Evolutionary conservation across 192 early-diverging fungal species (phyloP).

Genomic region (Coemansia sp.): DNA sequence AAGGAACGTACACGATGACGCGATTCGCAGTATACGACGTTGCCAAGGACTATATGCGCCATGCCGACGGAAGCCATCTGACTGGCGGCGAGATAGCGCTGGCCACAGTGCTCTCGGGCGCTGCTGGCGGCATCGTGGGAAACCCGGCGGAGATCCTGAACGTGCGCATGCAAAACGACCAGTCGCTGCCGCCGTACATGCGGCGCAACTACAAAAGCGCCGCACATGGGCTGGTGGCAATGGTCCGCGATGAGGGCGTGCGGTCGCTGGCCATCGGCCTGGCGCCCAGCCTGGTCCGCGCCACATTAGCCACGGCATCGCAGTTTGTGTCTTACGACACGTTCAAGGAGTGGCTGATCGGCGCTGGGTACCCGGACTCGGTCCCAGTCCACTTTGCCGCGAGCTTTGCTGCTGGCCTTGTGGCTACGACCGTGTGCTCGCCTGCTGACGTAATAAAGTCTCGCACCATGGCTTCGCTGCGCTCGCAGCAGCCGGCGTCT

Average conservation of each 20-base stretch:
- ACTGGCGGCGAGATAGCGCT: slow-evolving; percentile 8
- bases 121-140: slow-evolving; percentile 67
- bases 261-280: slow-evolving; percentile 83
- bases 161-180: slow-evolving; percentile 85
- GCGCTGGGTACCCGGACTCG: slow-evolving; percentile 63
- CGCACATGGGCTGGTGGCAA: slow-evolving; percentile 66
- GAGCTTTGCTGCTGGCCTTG: slow-evolving; percentile 72
- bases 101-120: slow-evolving; percentile 40
- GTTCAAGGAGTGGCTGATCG: slow-evolving; percentile 68
- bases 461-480: slow-evolving; percentile 70
- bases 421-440: slow-evolving; percentile 79
- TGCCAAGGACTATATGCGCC: slow-evolving; percentile 23
- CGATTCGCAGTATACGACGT: slow-evolving; percentile 79
- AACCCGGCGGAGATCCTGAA: slow-evolving; percentile 83
- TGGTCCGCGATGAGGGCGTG: slow-evolving; percentile 74
- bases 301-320: slow-evolving; percentile 78
- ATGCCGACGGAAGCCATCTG: slow-evolving; percentile 12
- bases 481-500: slow-evolving; percentile 1
- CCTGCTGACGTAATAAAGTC: slow-evolving; percentile 84
- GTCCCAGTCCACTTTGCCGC: slow-evolving; percentile 69
- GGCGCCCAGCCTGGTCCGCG: slow-evolving; percentile 86
- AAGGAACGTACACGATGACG: slow-evolving; percentile 80
- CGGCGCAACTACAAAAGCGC: slow-evolving; percentile 76
- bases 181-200: slow-evolving; percentile 60
- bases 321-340: slow-evolving; percentile 80